These are phyloP conservation scores for Arthrobotrys conoides DNA, from an alignment of 2,329 filamentous ascomycete species.

Conservation along the genomic window DNA sequence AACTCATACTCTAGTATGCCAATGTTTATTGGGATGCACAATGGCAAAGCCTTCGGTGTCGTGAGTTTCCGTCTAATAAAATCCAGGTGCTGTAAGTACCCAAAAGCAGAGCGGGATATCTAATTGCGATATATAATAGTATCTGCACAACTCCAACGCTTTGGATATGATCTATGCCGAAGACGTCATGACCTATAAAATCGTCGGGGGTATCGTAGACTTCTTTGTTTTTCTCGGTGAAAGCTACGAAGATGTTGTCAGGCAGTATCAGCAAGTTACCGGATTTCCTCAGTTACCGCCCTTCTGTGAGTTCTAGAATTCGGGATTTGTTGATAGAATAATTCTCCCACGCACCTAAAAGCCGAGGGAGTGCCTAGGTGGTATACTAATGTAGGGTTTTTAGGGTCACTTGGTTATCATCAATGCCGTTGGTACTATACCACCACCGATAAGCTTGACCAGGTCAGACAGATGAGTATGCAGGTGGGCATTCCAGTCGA, in stretches of 20 bases:
- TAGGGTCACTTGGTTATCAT: slow-evolving; percentile 77
- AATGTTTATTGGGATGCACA: slow-evolving; percentile 46
- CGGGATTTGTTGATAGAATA: background rate
- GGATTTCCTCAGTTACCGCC: slow-evolving; percentile 51
- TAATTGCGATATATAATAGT: slow-evolving; percentile 3
- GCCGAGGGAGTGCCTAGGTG: no score
- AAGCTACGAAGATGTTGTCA: slow-evolving; percentile 45
- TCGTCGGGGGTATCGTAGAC: slow-evolving; percentile 54
- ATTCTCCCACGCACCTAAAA: background rate
- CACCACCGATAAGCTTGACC: slow-evolving; percentile 27
- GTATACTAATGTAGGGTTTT: background rate
- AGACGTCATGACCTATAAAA: slow-evolving; percentile 49
- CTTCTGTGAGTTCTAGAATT: slow-evolving; percentile 46
- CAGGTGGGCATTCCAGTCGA: slow-evolving; percentile 47
- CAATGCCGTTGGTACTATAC: slow-evolving; percentile 83
- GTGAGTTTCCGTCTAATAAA: slow-evolving; percentile 24
- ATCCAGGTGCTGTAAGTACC: no score
- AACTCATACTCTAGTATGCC: slow-evolving; percentile 57
- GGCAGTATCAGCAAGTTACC: slow-evolving; percentile 48
- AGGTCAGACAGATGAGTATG: slow-evolving; percentile 36
- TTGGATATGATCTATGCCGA: slow-evolving; percentile 54
- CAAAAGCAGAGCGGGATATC: background rate
- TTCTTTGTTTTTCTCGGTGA: slow-evolving; percentile 53
- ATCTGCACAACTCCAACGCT: slow-evolving; percentile 56
- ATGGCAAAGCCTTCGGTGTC: slow-evolving; percentile 49